A percentile compares a stretch with the other conserved stretches of the same genome.
phyloP scores from a whole-genome alignment of 2,329 filamentous ascomycete genomes.

The Alternaria sp. region DNA sequence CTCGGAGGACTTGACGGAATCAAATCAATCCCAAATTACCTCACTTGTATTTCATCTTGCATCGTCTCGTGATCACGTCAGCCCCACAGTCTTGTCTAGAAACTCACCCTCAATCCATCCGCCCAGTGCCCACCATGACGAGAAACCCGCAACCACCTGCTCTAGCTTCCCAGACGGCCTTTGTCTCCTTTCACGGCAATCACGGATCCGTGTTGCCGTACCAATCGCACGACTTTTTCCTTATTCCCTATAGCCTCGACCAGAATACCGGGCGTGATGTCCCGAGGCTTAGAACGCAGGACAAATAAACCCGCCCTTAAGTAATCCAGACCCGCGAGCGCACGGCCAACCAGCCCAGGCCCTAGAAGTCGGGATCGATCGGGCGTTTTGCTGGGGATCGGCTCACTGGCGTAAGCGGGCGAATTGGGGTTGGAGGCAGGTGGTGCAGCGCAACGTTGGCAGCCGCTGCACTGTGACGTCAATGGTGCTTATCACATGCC shows the following conservation, averaged over 20 bases:
- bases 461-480: conserved; percentile 28
- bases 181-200: conserved; percentile 6
- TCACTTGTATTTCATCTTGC: conserved; percentile 3
- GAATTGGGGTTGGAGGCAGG: not conserved
- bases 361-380: conserved; percentile 20
- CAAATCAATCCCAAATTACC: not conserved
- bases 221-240: conserved; percentile 10
- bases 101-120: conserved; percentile 10
- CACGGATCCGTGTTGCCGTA: not conserved
- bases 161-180: not conserved
- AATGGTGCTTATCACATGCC: conserved; percentile 8
- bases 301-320: not conserved
- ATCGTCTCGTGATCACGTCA: conserved; percentile 3
- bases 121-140: not conserved
- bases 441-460: conserved; percentile 19
- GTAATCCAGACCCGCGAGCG: conserved; percentile 1
- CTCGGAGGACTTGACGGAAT: conserved; percentile 1
- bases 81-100: conserved; percentile 19
- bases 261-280: not conserved
- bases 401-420: not conserved
- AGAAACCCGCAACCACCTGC: not conserved
- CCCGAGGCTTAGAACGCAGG: conserved; percentile 1
- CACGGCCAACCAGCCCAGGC: not conserved
- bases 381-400: conserved; percentile 23
- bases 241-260: conserved; percentile 5